Evolutionary conservation across 2,329 filamentous ascomycete species (phyloP), one percentile per base, ranked within the genome.

Genomic region (Trichoderma sp.): DNA sequence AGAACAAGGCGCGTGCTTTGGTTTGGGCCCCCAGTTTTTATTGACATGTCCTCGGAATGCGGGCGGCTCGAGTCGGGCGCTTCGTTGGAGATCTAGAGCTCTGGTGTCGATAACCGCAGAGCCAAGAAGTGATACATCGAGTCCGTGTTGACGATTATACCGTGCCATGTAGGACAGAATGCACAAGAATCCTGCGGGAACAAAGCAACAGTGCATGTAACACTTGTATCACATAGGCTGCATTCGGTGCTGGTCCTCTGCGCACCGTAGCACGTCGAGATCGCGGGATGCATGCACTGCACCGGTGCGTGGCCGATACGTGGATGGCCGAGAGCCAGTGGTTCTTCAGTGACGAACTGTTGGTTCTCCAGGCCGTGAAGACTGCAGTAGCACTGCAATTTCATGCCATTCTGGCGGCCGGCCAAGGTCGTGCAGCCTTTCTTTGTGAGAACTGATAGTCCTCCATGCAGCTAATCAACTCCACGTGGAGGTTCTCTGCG

Each of bases 21-120:
- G 61, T 29, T 31, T 13, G 49, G 49, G 61, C 29, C 16, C 33
- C 61, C 49, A 31, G 4, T 63, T 53, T 21, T 27, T 40, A 27
- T 29, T 57, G 27, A 8, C 40, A 31, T 65, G 43, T 65, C 47
- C 49, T 58, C 53, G 52, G 37, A n/a, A 24, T 58, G 53, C 63
- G 52, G 63, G 47, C 60, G 29, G 47, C 29, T 24, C 37, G 6
- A 61, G 37, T 61, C 37, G 58, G 58, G 61, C 61, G 37, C 33
- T 14, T 43, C 27, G 24, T 29, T 49, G 63, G 33, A 47, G 63
- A 66, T 67, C 63, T 59, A 21, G 40, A 59, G 40, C 62, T 29
- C 29, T 47, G 63, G 47, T 66, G 63, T 55, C 13, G 47, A 27
- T n/a, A 58, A 21, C 52, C 63, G 63, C 33, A 33, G 29, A 31